phyloP scores from a whole-genome alignment of 768 basidiomycete genomes.

The Candolleomyces eurysporus region DNA sequence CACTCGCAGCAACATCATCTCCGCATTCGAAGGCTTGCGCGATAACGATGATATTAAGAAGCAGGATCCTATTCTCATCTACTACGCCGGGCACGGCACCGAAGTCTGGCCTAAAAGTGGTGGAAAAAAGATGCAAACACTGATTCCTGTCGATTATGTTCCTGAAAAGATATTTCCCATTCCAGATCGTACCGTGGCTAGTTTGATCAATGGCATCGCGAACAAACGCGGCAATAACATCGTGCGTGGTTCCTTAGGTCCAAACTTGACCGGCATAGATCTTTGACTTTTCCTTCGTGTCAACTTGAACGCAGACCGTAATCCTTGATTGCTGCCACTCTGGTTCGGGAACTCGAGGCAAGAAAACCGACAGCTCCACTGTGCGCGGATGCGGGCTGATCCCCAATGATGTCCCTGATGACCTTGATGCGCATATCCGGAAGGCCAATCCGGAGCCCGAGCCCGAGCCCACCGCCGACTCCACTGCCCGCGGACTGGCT shows the following conservation, averaged over 20 bases:
- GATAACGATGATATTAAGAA: constrained; percentile 39
- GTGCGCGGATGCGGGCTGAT: neutral
- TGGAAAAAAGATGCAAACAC: neutral
- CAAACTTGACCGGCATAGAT: neutral
- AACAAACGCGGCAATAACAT: constrained; percentile 41
- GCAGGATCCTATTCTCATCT: constrained; percentile 43
- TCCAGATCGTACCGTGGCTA: constrained; percentile 41
- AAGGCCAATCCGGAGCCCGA: too few species aligned
- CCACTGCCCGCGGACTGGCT: neutral
- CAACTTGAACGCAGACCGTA: constrained; percentile 29
- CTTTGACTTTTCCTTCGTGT: neutral
- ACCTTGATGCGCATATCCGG: constrained; percentile 25
- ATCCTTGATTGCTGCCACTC: constrained; percentile 49
- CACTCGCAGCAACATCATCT: constrained; percentile 32
- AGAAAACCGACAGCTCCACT: neutral
- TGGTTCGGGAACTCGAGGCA: constrained; percentile 29
- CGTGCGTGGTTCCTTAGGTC: constrained; percentile 20
- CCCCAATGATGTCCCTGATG: constrained; percentile 8
- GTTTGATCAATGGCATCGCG: constrained; percentile 34
- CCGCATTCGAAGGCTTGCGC: constrained; percentile 23
- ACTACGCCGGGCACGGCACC: constrained; percentile 44
- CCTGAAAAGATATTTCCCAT: constrained; percentile 27
- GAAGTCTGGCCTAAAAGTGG: neutral
- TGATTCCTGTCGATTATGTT: constrained; percentile 5
- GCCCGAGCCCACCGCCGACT: too few species aligned